A percentile compares a stretch with the other conserved stretches of the same genome.
phyloP scores from a whole-genome alignment of 208 protist genomes.

The Crithidia brevicula region DNA sequence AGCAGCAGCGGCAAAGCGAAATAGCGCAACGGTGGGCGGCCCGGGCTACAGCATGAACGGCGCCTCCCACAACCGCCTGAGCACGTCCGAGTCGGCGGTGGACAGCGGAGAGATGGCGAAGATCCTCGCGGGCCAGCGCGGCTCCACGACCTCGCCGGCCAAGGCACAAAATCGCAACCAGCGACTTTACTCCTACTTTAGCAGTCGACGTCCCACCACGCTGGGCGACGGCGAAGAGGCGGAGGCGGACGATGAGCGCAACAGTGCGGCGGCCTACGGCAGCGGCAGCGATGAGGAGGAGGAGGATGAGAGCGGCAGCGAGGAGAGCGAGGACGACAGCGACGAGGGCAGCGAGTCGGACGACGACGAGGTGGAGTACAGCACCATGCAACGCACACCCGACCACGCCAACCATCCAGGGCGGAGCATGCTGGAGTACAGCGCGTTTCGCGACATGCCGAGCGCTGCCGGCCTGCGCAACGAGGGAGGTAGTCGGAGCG shows the following conservation, averaged over 20 bases:
- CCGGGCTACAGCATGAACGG: slow-evolving; percentile 1
- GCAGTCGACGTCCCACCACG: neutral
- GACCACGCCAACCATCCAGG: slow-evolving; percentile 4
- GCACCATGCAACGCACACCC: slow-evolving; percentile 17
- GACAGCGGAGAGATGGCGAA: neutral
- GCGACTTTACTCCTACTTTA: slow-evolving; percentile 11
- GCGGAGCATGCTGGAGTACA: slow-evolving; percentile 28
- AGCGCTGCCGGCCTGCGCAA: neutral
- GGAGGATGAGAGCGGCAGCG: too few relatives aligned
- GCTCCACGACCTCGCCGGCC: too few relatives aligned
- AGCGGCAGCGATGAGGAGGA: slow-evolving; percentile 14
- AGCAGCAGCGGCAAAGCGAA: neutral
- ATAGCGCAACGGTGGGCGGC: neutral
- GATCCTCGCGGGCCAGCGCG: neutral
- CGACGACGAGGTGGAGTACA: slow-evolving; percentile 29
- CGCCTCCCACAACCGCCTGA: neutral
- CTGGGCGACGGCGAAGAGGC: slow-evolving; percentile 14
- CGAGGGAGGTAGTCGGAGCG: slow-evolving; percentile 1
- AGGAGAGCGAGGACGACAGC: slow-evolving; percentile 9
- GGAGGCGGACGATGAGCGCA: neutral
- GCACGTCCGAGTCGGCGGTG: slow-evolving; percentile 8
- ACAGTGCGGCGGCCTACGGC: slow-evolving; percentile 5
- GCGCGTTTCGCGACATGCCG: slow-evolving; percentile 16
- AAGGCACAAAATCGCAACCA: neutral
- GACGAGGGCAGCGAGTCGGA: slow-evolving; percentile 3